These are phyloP conservation scores for Aeminium ludgeri DNA, from an alignment of 495 filamentous ascomycete genomes.

Conservation along the genomic window DNA sequence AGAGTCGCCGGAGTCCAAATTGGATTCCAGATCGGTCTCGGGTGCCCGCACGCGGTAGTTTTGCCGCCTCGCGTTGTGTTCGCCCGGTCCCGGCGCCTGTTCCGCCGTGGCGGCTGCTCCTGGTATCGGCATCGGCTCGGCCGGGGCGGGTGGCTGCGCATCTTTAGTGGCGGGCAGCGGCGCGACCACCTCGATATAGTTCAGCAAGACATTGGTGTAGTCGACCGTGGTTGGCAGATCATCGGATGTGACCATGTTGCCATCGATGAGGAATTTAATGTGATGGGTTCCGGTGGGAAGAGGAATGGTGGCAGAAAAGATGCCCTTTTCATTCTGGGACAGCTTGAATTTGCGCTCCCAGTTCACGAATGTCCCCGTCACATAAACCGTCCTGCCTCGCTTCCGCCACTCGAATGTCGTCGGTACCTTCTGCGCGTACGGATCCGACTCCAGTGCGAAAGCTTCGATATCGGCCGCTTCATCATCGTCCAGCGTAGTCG, in stretches of 20 bases:
- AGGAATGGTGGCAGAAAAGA: constrained; percentile 57
- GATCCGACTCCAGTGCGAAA: constrained; percentile 36
- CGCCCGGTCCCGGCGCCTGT: neutral
- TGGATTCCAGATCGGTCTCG: constrained; percentile 2
- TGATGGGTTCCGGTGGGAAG: constrained; percentile 90
- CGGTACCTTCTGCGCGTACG: constrained; percentile 49
- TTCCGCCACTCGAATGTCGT: constrained; percentile 69
- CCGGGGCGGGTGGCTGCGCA: constrained; percentile 6
- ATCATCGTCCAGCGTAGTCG: constrained; percentile 59
- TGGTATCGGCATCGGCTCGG: constrained; percentile 10
- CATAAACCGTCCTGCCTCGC: constrained; percentile 71
- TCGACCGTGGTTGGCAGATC: constrained; percentile 87
- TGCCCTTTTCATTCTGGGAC: constrained; percentile 33
- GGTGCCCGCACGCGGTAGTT: constrained; percentile 6
- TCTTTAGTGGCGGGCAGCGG: neutral
- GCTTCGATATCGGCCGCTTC: constrained; percentile 49
- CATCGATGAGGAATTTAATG: constrained; percentile 88
- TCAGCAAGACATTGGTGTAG: constrained; percentile 89
- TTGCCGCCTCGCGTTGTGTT: neutral
- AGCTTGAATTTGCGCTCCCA: constrained; percentile 87
- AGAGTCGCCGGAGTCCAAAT: too few relatives aligned
- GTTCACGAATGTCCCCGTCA: constrained; percentile 89
- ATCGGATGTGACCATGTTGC: constrained; percentile 73
- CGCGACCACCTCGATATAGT: constrained; percentile 70
- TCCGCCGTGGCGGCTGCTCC: constrained; percentile 2